Conservation (phyloP, 208 protist species). For the Balamuthia mandrillaris region DNA sequence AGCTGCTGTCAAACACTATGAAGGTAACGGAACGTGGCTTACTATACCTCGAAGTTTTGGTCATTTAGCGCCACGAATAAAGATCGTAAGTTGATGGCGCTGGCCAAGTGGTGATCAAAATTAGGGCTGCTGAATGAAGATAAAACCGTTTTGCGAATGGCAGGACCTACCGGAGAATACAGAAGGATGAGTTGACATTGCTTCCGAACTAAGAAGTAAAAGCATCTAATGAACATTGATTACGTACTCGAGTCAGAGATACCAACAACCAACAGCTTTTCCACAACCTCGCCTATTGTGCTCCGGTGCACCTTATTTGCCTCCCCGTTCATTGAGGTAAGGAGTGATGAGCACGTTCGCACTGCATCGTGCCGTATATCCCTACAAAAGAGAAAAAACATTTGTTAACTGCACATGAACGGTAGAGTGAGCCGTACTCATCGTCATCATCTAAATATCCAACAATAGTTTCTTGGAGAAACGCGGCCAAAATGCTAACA, state of each 20-base stretch:
- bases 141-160: not conserved
- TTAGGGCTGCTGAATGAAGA: not conserved
- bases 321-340: not conserved
- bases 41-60: constrained; percentile 72
- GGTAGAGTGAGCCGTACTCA: too few species aligned
- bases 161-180: too few species aligned
- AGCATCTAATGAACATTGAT: too few species aligned
- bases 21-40: not conserved
- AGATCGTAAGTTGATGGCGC: constrained; percentile 69
- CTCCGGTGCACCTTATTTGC: constrained; percentile 4
- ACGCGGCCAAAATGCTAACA: too few species aligned
- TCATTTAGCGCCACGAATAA: constrained; percentile 86
- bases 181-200: too few species aligned
- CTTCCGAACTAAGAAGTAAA: too few species aligned
- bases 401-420: too few species aligned
- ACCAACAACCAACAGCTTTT: constrained; percentile 68
- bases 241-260: too few species aligned
- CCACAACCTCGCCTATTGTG: constrained; percentile 61
- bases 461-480: too few species aligned
- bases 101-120: not conserved
- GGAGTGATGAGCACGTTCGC: constrained; percentile 27
- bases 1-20: too few species aligned
- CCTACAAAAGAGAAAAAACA: too few species aligned
- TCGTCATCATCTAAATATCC: too few species aligned
- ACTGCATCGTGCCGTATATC: not conserved